Percentiles rank a stretch among this genome's conserved stretches.
Evolutionary conservation across 768 basidiomycete genomes (phyloP).

Genomic region (Mycena crocata): DNA sequence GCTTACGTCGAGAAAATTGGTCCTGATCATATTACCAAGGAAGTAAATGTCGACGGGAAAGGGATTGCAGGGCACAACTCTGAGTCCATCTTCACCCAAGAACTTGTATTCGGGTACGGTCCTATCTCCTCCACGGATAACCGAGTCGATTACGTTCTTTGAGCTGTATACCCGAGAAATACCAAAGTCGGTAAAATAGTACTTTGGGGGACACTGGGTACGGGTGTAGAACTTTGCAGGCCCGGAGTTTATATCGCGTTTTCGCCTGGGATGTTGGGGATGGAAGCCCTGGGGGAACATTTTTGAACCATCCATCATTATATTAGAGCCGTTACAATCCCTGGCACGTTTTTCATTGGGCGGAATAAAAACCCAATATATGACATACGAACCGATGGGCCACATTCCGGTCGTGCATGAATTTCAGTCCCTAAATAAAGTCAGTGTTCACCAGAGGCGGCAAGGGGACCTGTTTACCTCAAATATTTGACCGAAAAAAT

Average conservation of each 20-base stretch:
- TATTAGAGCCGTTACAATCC: background rate
- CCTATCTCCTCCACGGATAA: background rate
- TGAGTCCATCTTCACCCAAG: too few relatives aligned
- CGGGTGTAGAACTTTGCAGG: conserved; percentile 20
- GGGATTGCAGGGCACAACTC: too few relatives aligned
- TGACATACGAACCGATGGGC: background rate
- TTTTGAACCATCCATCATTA: conserved; percentile 1
- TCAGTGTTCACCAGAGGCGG: background rate
- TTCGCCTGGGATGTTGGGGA: too few relatives aligned
- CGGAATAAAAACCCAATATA: too few relatives aligned
- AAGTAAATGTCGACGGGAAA: too few relatives aligned
- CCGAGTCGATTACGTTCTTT: background rate
- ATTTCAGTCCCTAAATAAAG: conserved; percentile 5
- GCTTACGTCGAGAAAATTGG: background rate
- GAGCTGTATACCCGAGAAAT: conserved; percentile 23
- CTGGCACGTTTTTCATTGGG: too few relatives aligned
- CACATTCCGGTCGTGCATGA: conserved; percentile 4
- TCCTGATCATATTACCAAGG: too few relatives aligned
- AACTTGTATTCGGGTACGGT: conserved; percentile 1
- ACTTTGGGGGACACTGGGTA: conserved; percentile 29
- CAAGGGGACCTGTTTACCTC: conserved; percentile 36
- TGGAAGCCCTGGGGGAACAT: conserved; percentile 2
- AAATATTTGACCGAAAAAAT: conserved; percentile 45
- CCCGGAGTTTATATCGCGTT: conserved; percentile 6
- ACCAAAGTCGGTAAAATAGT: conserved; percentile 36